These are phyloP conservation scores for Crucihimalaya himalaica DNA, from an alignment of 345 rosid species.

Conservation along the genomic window DNA sequence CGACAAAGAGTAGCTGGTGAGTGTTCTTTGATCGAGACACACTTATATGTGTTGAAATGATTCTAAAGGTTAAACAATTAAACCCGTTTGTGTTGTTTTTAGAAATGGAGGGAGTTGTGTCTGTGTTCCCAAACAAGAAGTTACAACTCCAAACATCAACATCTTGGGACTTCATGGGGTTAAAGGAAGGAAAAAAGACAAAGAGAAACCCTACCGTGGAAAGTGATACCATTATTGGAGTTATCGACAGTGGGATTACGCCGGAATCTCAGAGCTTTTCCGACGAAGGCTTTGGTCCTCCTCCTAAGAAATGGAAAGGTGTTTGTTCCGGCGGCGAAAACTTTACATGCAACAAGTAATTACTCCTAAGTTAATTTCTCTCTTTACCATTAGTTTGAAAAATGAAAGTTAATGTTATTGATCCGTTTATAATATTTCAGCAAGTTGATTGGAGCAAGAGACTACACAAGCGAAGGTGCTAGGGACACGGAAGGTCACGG, in stretches of 20 bases:
- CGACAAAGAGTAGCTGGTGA: slow-evolving; percentile 46
- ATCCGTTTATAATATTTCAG: slow-evolving; percentile 16
- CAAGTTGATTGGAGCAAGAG: slow-evolving; percentile 38
- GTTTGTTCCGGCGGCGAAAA: slow-evolving; percentile 42
- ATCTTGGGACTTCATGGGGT: slow-evolving; percentile 65
- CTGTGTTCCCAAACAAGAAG: slow-evolving; percentile 50
- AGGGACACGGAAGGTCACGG: slow-evolving; percentile 39
- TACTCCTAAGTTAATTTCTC: not conserved
- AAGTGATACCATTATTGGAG: slow-evolving; percentile 47
- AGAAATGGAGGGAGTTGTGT: slow-evolving; percentile 47
- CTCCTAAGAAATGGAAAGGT: slow-evolving; percentile 56
- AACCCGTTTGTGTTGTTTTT: not conserved
- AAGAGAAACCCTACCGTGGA: slow-evolving; percentile 1
- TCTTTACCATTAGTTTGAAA: not conserved
- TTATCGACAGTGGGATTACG: slow-evolving; percentile 47
- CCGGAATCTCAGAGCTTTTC: slow-evolving; percentile 54
- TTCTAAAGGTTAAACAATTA: not conserved
- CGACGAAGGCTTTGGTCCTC: slow-evolving; percentile 54
- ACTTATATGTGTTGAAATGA: not conserved
- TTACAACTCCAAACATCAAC: slow-evolving; percentile 48
- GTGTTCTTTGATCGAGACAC: slow-evolving; percentile 11
- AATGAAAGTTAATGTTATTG: not conserved
- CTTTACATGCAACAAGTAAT: slow-evolving; percentile 62
- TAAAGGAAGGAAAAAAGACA: slow-evolving; percentile 25
- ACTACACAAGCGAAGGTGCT: slow-evolving; percentile 32